Conservation (phyloP, 768 basidiomycete genomes). For the Boletus rubescentipes region DNA sequence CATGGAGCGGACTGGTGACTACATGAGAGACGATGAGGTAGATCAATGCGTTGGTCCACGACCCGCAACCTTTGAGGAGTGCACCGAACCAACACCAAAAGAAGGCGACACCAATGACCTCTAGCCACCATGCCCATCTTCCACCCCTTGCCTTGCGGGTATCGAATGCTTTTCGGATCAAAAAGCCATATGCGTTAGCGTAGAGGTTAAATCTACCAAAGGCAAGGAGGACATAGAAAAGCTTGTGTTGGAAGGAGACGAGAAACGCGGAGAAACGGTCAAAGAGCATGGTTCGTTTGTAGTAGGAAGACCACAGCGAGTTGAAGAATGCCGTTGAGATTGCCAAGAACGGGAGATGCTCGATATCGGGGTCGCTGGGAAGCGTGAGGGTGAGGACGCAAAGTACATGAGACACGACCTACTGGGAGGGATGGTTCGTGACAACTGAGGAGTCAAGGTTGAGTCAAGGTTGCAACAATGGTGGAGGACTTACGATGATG, state of each 20-base stretch:
- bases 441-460: constrained; percentile 58
- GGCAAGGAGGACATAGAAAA: constrained; percentile 89
- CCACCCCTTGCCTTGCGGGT: constrained; percentile 64
- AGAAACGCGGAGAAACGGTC: constrained; percentile 66
- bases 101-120: constrained; percentile 70
- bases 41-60: constrained; percentile 63
- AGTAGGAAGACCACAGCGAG: constrained; percentile 91
- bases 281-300: constrained; percentile 82
- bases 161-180: constrained; percentile 65
- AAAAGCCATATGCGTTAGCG: constrained; percentile 76
- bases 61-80: constrained; percentile 68
- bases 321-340: constrained; percentile 86
- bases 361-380: constrained; percentile 76
- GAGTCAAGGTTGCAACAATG: neutral
- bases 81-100: constrained; percentile 89
- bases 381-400: constrained; percentile 6
- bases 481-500: constrained; percentile 76
- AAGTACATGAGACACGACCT: constrained; percentile 29
- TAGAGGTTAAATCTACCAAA: constrained; percentile 97
- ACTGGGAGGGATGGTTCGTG: constrained; percentile 97
- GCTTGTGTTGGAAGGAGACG: constrained; percentile 80
- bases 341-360: constrained; percentile 92
- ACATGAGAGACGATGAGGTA: constrained; percentile 86
- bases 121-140: constrained; percentile 75
- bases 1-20: constrained; percentile 86